A percentile compares a stretch with the other conserved stretches of the same genome.
phyloP scores from a whole-genome alignment of 164 flowering plant genomes.

The Vitis amurensis region DNA sequence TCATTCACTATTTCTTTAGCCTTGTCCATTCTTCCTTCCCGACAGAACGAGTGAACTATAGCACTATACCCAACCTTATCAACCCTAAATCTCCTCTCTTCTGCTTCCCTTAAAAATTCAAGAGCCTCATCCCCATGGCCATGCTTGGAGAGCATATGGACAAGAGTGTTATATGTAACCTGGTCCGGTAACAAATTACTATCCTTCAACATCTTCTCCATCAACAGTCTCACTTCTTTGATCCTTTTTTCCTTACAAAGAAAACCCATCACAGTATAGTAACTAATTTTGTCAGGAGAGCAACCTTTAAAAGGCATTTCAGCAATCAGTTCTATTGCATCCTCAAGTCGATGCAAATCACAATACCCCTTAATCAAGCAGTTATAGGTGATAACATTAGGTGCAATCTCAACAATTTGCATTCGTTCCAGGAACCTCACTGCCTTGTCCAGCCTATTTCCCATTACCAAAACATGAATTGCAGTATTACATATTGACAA shows the following conservation, averaged over 20 bases:
- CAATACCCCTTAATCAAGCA: slow-evolving; percentile 90
- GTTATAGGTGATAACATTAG: slow-evolving; percentile 79
- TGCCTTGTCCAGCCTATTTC: slow-evolving; percentile 70
- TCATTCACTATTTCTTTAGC: slow-evolving; percentile 75
- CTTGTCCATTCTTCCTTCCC: slow-evolving; percentile 54
- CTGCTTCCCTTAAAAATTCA: slow-evolving; percentile 69
- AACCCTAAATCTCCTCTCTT: slow-evolving; percentile 59
- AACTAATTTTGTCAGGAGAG: slow-evolving; percentile 85
- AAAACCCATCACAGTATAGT: slow-evolving; percentile 69
- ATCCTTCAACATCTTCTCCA: slow-evolving; percentile 68
- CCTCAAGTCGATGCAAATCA: slow-evolving; percentile 51
- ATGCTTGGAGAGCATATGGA: slow-evolving; percentile 79
- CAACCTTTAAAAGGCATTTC: slow-evolving; percentile 76
- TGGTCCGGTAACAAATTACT: slow-evolving; percentile 65
- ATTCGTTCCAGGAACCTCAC: slow-evolving; percentile 68
- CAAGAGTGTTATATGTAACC: slow-evolving; percentile 67
- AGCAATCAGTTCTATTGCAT: slow-evolving; percentile 62
- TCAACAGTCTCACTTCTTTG: slow-evolving; percentile 62
- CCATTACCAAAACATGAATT: slow-evolving; percentile 74
- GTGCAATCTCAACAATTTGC: slow-evolving; percentile 64
- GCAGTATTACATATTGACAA: slow-evolving; percentile 72
- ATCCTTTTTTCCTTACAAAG: slow-evolving; percentile 73
- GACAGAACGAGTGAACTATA: slow-evolving; percentile 65
- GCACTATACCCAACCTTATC: slow-evolving; percentile 89
- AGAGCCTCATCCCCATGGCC: slow-evolving; percentile 76